Base-by-base conservation (phyloP, 441 rosid genomes). In the Kokia cookei region DNA sequence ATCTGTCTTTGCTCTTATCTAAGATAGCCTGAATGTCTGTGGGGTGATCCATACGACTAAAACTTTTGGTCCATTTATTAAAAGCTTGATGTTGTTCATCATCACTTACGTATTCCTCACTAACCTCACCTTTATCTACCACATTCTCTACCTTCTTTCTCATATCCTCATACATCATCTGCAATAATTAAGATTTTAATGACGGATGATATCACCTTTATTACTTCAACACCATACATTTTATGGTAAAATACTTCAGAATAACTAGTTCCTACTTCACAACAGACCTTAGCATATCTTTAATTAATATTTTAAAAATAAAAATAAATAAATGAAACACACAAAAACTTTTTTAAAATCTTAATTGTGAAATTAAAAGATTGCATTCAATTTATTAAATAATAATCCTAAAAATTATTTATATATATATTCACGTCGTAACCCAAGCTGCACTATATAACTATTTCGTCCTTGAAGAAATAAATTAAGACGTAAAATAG, bases 141-240 rank as follows among this genome's bases (percentile, higher is more conserved):
- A 71, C 86, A 5, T 74, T 72, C 69, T 94, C 88, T n/a, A 87
- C 78, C 76, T 77, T 90, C n/a, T 50, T 40, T 81, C 87, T 91
- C 93, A 90, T 89, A 22, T 67, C 82, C 62, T 94, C 86, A 61
- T 94, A 86, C 82, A 86, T 80, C 11, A 40, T 54, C 95, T 90
- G 70, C 53, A 8, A 19, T 15, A 66, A 19, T 48, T 48, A 1
- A 48, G 17, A 48, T 48, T 48, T 32, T 32, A 32, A 29, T 29
- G 32, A 0, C 32, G 5, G 32, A 29, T 29, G 4, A 29, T 29
- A 29, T 29, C 32, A 29, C 0, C 4, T 29, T 29, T 57, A 22
- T 57, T 5, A 57, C 9, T 26, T 5, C 1, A 59, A 27, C 37
- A 13, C 14, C 63, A 43, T 19, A 19, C 22, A 19, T 19, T 19